Base-by-base conservation (phyloP, 176 grass and related monocot species). In the Stipa capillata region DNA sequence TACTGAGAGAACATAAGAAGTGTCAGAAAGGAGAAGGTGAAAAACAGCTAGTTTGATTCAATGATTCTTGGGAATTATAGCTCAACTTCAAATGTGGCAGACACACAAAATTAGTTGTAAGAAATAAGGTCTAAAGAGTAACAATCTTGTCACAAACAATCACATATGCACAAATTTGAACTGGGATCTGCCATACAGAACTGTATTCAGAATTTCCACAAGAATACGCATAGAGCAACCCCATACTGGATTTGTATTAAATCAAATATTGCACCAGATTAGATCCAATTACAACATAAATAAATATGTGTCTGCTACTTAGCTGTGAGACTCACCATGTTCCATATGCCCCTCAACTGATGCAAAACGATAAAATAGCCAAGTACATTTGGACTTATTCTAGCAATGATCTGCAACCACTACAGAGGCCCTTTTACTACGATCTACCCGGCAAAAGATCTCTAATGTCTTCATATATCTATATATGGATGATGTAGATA, bases 1-100 rank as follows among this genome's bases (percentile, higher is more conserved):
- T 16, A 54, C 32, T 34, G 78, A 88, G 16, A 74, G 18, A 49
- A 56, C 58, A 59, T 15, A 50, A 36, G 76, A 88, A 34, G 43
- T 41, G 33, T 75, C 28, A 69, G 34, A 70, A 49, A 73, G 3
- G 16, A 15, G 50, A 36, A 69, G 27, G 27, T 65, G 64, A 37
- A 85, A 71, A 47, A 16, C 13, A 29, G 31, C 17, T 25, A 10
- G 36, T 34, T 47, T 25, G 29, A 44, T 28, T n/a, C 25, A 47
- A 12, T 43, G 13, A 44, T 69, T 32, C 50, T 31, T 55, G 9
- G 11, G 36, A 20, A 69, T 7, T 54, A 57, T 4, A 31, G 69
- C 53, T 56, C 8, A 57, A 31, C 11, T 33, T 81, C 36, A 56
- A 13, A 56, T 8, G 66, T 40, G 45, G 61, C 54, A 81, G 49